phyloP scores from a whole-genome alignment of 148 eudicot genomes.

The Talinum fruticosum region DNA sequence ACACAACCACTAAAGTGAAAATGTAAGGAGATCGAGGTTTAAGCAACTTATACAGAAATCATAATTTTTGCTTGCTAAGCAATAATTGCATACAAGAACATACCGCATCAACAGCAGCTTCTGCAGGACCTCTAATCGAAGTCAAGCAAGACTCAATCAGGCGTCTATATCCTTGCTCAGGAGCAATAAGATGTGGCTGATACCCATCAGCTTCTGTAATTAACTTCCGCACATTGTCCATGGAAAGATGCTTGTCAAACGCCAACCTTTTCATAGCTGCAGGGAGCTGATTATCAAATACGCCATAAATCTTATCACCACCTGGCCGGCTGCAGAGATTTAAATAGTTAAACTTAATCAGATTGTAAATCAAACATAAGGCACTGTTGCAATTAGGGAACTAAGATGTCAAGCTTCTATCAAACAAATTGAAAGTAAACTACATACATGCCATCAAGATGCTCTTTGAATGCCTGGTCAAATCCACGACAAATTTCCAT shows the following conservation, averaged over 20 bases:
- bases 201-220: conserved; percentile 99
- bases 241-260: conserved; percentile 94
- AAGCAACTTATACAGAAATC: not conserved
- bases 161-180: conserved; percentile 97
- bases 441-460: conserved; percentile 97
- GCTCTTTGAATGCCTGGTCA: conserved; percentile 95
- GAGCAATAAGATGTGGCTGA: conserved; percentile 99
- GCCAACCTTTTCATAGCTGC: conserved; percentile 95
- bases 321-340: conserved; percentile 83
- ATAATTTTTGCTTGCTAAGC: not conserved
- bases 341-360: conserved; percentile 1
- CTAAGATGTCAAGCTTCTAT: not conserved
- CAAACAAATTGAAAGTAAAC: not conserved
- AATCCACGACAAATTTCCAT: conserved; percentile 95
- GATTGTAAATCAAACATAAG: not conserved
- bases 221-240: conserved; percentile 89
- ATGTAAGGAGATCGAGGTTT: not conserved
- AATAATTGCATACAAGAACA: conserved; percentile 13
- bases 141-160: conserved; percentile 83
- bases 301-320: conserved; percentile 86
- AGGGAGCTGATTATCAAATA: conserved; percentile 96
- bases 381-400: not conserved
- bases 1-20: not conserved
- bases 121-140: conserved; percentile 94
- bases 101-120: conserved; percentile 94